Percentiles rank a stretch among this genome's conserved stretches.
Conservation (phyloP, 768 basidiomycete genomes). For the Pleurotus platypus region DNA sequence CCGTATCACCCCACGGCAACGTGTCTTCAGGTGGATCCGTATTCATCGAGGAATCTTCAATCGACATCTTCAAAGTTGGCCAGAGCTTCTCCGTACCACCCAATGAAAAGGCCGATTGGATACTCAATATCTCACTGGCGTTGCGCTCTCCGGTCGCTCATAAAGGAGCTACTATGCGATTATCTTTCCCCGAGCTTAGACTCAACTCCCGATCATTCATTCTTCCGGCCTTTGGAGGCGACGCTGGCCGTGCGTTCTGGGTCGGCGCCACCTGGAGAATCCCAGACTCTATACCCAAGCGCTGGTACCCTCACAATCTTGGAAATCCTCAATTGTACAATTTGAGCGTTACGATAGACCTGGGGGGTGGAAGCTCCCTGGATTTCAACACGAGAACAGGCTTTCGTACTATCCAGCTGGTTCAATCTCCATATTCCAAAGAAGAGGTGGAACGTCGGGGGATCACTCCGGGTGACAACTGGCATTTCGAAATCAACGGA, state of each 20-base stretch:
- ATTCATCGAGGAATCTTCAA: conserved; percentile 47
- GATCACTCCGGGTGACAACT: conserved; percentile 57
- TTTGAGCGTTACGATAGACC: conserved; percentile 36
- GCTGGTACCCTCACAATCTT: conserved; percentile 56
- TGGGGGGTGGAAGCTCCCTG: conserved; percentile 19
- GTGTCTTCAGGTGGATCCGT: conserved; percentile 21
- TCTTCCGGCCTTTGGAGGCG: conserved; percentile 17
- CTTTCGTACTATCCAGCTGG: conserved; percentile 56
- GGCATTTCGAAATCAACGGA: conserved; percentile 60
- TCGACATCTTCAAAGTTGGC: conserved; percentile 54
- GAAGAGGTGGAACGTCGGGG: conserved; percentile 40
- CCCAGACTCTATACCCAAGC: conserved; percentile 38
- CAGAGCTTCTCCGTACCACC: conserved; percentile 41
- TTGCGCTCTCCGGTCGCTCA: conserved; percentile 38
- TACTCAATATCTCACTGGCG: conserved; percentile 50
- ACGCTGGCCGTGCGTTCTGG: conserved; percentile 30
- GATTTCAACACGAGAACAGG: conserved; percentile 45
- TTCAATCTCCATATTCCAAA: conserved; percentile 43
- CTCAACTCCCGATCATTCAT: conserved; percentile 32
- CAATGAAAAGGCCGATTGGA: conserved; percentile 47
- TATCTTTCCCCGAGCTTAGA: conserved; percentile 46
- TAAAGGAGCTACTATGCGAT: conserved; percentile 30
- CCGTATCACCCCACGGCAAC: not conserved
- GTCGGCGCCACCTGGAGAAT: conserved; percentile 41
- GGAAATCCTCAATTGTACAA: conserved; percentile 55